A percentile compares a stretch with the other conserved stretches of the same genome.
phyloP scores from a whole-genome alignment of 352 stramenopile species.

The Phytophthora tentaculata region DNA sequence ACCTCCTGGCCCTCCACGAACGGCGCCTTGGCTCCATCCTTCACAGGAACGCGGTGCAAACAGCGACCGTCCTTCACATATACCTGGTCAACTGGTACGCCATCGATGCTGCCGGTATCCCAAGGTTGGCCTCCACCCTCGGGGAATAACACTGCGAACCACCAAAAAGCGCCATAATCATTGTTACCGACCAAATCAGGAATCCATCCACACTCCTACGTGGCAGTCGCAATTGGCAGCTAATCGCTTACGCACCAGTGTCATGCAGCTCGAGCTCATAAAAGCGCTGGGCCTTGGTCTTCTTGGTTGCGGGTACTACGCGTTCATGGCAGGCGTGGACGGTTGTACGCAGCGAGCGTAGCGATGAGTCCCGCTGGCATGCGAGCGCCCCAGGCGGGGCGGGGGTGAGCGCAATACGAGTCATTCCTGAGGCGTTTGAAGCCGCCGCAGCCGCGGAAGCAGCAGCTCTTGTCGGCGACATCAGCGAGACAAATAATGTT shows the following conservation, averaged over 20 bases:
- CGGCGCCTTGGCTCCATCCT: conserved; percentile 24
- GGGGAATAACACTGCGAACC: conserved; percentile 75
- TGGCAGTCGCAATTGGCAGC: background rate
- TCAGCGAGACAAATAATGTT: conserved; percentile 6
- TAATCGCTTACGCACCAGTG: conserved; percentile 40
- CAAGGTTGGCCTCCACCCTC: conserved; percentile 89
- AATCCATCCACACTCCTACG: background rate
- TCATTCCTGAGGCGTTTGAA: conserved; percentile 10
- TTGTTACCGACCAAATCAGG: conserved; percentile 4
- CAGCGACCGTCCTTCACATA: conserved; percentile 74
- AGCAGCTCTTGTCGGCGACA: conserved; percentile 30
- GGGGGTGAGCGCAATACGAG: conserved; percentile 10
- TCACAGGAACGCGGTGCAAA: conserved; percentile 54
- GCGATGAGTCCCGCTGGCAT: conserved; percentile 72
- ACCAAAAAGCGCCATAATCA: conserved; percentile 22
- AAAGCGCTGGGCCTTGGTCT: conserved; percentile 43
- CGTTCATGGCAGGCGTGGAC: conserved; percentile 50
- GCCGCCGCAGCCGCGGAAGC: conserved; percentile 25
- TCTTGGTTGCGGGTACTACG: conserved; percentile 38
- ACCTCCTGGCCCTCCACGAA: conserved; percentile 63
- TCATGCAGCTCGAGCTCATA: conserved; percentile 76
- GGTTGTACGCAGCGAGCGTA: conserved; percentile 53
- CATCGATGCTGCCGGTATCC: conserved; percentile 73
- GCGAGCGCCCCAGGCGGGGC: conserved; percentile 57
- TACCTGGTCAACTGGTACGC: conserved; percentile 55